A percentile compares a stretch with the other conserved stretches of the same genome.
phyloP scores from a whole-genome alignment of 345 rosid species.

The Acer saccharum region DNA sequence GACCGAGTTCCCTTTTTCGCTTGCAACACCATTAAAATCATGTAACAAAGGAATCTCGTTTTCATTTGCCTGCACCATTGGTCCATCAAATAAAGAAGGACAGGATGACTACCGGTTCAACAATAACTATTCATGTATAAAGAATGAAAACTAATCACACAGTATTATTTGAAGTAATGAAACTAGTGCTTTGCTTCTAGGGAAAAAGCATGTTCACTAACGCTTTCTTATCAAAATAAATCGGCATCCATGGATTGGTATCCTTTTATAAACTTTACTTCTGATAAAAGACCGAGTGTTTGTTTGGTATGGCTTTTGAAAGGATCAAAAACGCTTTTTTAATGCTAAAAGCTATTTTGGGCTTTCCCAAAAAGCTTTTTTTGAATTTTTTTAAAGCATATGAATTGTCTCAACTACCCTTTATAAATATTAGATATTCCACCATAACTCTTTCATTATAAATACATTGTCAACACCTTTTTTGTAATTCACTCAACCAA shows the following conservation, averaged over 20 bases:
- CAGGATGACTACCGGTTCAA: neutral
- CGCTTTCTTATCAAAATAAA: neutral
- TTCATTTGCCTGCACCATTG: slow-evolving; percentile 75
- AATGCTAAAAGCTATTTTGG: too few relatives aligned
- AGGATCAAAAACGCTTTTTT: too few relatives aligned
- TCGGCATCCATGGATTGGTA: neutral
- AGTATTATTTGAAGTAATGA: neutral
- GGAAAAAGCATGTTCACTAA: neutral
- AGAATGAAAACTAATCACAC: neutral
- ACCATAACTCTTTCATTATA: too few relatives aligned
- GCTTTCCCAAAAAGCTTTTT: too few relatives aligned
- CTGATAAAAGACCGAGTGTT: too few relatives aligned
- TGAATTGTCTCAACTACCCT: too few relatives aligned
- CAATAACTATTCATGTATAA: neutral
- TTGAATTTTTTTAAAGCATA: too few relatives aligned
- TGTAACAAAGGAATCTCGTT: slow-evolving; percentile 87
- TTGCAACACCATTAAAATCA: slow-evolving; percentile 55
- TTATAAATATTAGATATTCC: too few relatives aligned
- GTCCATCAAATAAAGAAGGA: neutral
- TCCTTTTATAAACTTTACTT: neutral
- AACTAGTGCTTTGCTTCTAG: neutral
- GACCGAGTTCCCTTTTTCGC: slow-evolving; percentile 56
- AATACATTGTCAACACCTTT: too few relatives aligned
- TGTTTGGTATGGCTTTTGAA: too few relatives aligned
- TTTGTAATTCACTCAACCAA: too few relatives aligned